These are phyloP conservation scores for Dryas octopetala DNA, from an alignment of 306 rosid species.

Conservation along the genomic window DNA sequence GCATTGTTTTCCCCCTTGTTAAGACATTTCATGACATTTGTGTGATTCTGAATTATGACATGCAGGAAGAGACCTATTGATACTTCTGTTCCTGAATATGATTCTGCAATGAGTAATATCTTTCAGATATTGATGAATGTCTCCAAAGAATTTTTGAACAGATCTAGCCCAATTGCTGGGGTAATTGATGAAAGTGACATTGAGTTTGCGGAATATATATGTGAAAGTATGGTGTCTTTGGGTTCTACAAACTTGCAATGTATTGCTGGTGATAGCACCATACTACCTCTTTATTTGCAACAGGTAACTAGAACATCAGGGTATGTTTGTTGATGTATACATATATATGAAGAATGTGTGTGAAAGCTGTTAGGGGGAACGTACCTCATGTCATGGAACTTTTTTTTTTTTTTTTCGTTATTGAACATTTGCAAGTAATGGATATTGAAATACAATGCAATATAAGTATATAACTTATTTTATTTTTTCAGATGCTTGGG, in stretches of 20 bases:
- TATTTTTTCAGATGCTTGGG: constrained; percentile 74
- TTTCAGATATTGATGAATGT: constrained; percentile 73
- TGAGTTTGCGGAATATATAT: constrained; percentile 74
- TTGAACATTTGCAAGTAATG: background rate
- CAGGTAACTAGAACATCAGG: constrained; percentile 51
- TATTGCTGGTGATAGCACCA: constrained; percentile 59
- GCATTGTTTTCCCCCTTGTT: background rate
- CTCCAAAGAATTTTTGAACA: constrained; percentile 67
- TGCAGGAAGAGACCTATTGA: constrained; percentile 83
- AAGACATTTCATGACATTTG: constrained; percentile 19
- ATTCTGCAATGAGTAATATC: constrained; percentile 68
- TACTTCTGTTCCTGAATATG: constrained; percentile 65
- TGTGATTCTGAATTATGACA: constrained; percentile 25
- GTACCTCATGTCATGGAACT: background rate
- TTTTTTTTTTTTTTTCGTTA: too few relatives aligned
- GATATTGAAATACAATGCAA: background rate
- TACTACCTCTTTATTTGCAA: constrained; percentile 63
- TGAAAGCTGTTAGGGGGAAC: background rate
- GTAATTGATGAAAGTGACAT: constrained; percentile 67
- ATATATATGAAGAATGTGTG: background rate
- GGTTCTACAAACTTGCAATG: constrained; percentile 84
- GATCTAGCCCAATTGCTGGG: constrained; percentile 51
- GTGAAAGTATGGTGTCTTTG: constrained; percentile 88
- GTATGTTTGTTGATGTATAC: background rate
- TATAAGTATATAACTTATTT: constrained; percentile 2